Conservation (phyloP, 139 green algal genomes). For the Chlorella sorokiniana region DNA sequence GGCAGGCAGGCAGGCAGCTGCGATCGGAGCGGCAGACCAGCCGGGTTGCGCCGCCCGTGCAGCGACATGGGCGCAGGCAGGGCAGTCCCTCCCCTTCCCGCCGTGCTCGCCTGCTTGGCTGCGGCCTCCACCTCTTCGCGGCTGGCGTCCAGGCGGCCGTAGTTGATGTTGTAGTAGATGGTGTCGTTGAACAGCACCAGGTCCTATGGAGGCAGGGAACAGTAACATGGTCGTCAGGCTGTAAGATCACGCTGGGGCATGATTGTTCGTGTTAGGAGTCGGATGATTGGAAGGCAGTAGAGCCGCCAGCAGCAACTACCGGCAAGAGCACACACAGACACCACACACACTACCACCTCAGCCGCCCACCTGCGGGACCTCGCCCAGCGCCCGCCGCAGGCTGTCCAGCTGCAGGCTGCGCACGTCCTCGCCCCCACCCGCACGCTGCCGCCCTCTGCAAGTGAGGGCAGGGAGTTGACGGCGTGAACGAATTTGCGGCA, state of each 20-base stretch:
- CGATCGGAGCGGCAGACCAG: no score
- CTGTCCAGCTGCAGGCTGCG: constrained; percentile 53
- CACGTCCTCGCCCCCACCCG: constrained; percentile 71
- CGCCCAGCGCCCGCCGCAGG: constrained; percentile 60
- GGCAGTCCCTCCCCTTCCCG: background rate
- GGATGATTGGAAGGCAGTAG: no score
- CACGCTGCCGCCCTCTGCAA: constrained; percentile 63
- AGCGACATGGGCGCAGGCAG: no score
- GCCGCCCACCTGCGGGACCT: constrained; percentile 51
- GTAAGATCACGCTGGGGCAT: no score
- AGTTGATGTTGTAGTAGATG: constrained; percentile 91
- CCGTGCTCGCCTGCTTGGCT: constrained; percentile 21
- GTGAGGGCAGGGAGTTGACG: background rate
- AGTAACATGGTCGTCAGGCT: no score
- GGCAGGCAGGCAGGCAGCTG: no score
- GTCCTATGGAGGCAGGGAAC: background rate
- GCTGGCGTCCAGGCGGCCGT: constrained; percentile 71
- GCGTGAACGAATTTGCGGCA: background rate
- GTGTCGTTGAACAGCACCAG: constrained; percentile 95
- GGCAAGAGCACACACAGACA: no score
- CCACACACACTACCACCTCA: background rate
- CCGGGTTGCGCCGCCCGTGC: background rate
- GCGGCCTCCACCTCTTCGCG: constrained; percentile 57
- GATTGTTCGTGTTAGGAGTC: no score
- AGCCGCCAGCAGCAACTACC: no score